Conservation (phyloP, 768 basidiomycete species). For the Galerina sulciceps region DNA sequence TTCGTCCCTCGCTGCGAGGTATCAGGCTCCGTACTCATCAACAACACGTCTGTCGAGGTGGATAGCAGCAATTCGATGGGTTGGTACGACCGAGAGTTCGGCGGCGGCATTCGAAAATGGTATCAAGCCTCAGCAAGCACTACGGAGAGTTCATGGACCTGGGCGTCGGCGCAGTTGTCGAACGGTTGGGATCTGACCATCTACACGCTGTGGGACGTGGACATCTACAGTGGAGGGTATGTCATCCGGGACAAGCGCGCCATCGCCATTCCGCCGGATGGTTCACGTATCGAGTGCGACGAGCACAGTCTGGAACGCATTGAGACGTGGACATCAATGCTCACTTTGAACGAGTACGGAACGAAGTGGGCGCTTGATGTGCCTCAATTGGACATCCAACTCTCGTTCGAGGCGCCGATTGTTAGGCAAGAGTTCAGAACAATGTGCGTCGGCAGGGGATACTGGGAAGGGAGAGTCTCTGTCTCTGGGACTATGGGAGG, state of each 20-base stretch:
- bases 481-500: neutral
- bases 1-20: conserved; percentile 2
- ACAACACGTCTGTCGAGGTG: neutral
- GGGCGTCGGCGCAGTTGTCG: neutral
- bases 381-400: neutral
- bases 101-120: neutral
- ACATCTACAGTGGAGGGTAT: neutral
- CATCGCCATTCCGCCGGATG: neutral
- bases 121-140: neutral
- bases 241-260: neutral
- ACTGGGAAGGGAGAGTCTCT: neutral
- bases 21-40: neutral
- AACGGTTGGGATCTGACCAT: conserved; percentile 3
- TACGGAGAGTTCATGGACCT: conserved; percentile 1
- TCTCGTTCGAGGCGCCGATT: neutral
- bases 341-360: neutral
- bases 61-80: neutral
- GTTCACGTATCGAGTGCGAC: neutral
- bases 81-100: conserved; percentile 1
- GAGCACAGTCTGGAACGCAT: neutral
- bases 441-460: neutral
- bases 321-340: neutral
- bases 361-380: neutral
- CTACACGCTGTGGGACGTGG: neutral
- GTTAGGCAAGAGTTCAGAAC: neutral